A percentile compares a stretch with the other conserved stretches of the same genome.
Conservation (phyloP, 2,329 filamentous ascomycete species). For the Curvularia hawaiiensis region DNA sequence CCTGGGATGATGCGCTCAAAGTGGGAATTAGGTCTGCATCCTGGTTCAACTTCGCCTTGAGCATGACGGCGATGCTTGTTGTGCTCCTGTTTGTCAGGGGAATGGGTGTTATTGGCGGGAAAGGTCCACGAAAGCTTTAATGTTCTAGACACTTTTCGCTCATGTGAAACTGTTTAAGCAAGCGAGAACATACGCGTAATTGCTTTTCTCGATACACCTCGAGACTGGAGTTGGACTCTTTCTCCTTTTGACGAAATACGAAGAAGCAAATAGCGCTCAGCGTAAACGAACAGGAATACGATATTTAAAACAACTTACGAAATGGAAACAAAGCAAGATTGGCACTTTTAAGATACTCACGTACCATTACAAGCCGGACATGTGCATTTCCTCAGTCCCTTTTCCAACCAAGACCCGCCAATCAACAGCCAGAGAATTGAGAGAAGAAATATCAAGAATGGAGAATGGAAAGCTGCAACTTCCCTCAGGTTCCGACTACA, state of each 20-base stretch:
- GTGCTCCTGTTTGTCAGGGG: conserved; percentile 38
- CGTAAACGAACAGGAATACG: background rate
- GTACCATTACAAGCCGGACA: background rate
- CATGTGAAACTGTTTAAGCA: background rate
- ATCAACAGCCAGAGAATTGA: background rate
- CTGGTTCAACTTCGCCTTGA: conserved; percentile 50
- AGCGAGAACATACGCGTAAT: background rate
- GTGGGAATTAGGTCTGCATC: conserved; percentile 46
- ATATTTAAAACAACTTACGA: background rate
- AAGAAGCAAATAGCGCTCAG: background rate
- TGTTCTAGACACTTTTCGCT: background rate
- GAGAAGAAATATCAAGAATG: background rate
- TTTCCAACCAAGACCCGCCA: background rate
- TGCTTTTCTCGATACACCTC: background rate
- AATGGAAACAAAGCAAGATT: background rate
- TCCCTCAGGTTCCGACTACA: background rate
- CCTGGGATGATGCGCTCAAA: conserved; percentile 42
- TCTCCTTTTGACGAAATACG: background rate
- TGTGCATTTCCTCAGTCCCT: background rate
- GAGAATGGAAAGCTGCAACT: background rate
- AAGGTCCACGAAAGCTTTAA: background rate
- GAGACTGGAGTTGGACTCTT: background rate
- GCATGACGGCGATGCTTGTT: conserved; percentile 39
- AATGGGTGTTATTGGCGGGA: conserved; percentile 23
- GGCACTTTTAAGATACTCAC: background rate